Conservation (phyloP, 208 protist genomes). For the Trypanosoma congolense region DNA sequence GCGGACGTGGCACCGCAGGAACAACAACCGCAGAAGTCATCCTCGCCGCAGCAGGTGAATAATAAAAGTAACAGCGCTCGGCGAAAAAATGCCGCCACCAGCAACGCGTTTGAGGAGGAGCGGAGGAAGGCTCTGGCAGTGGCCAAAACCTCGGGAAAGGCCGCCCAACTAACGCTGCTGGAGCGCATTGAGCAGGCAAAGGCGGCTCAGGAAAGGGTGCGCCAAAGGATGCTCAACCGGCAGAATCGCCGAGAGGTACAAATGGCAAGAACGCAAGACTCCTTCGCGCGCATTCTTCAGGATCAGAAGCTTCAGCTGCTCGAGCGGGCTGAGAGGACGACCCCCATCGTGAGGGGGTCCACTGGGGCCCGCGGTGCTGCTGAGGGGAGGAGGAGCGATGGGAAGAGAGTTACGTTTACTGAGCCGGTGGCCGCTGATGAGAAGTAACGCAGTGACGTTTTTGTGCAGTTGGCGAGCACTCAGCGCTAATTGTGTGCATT, state of each 20-base stretch:
- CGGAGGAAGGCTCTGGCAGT: slow-evolving; percentile 43
- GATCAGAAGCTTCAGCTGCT: slow-evolving; percentile 78
- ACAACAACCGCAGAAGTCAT: no score
- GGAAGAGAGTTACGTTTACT: slow-evolving; percentile 64
- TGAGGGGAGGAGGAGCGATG: slow-evolving; percentile 5
- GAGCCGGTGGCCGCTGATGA: neutral
- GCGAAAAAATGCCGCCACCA: neutral
- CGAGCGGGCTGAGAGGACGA: slow-evolving; percentile 38
- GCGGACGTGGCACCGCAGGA: no score
- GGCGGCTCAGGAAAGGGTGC: slow-evolving; percentile 46
- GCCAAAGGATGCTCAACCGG: slow-evolving; percentile 38
- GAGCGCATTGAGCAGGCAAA: slow-evolving; percentile 53
- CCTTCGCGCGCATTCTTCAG: slow-evolving; percentile 71
- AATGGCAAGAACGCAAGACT: slow-evolving; percentile 36
- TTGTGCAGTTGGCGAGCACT: no score
- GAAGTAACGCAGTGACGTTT: neutral
- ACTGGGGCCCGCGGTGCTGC: slow-evolving; percentile 13
- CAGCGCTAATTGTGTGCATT: no score
- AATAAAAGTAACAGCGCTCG: no score
- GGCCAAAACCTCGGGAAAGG: slow-evolving; percentile 46
- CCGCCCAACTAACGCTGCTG: slow-evolving; percentile 41
- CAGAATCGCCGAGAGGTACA: slow-evolving; percentile 36
- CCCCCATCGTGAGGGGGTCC: slow-evolving; percentile 13
- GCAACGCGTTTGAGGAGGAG: slow-evolving; percentile 30
- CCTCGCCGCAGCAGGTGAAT: no score